Conservation (phyloP, 768 basidiomycete species). For the Lepiota venenata region DNA sequence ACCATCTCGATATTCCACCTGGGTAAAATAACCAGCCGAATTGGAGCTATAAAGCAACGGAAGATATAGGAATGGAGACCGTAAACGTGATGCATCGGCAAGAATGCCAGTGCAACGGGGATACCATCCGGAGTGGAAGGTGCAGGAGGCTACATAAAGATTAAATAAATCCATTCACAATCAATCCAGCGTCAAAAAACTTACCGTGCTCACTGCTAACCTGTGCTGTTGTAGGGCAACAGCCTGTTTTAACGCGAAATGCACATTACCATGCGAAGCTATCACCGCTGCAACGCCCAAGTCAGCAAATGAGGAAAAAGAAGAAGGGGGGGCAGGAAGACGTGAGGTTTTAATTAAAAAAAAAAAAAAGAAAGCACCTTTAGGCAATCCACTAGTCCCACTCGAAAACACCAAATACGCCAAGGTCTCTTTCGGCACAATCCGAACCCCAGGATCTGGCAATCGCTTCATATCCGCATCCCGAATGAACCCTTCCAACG, state of each 20-base stretch:
- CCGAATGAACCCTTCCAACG: conserved; percentile 40
- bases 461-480: conserved; percentile 30
- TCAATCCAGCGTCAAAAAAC: conserved; percentile 28
- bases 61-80: conserved; percentile 54
- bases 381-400: conserved; percentile 72
- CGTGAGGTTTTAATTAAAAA: no score
- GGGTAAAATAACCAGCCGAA: conserved; percentile 50
- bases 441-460: conserved; percentile 37
- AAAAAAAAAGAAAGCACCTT: conserved; percentile 38
- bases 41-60: conserved; percentile 39
- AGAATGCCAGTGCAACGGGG: conserved; percentile 48
- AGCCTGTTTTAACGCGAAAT: conserved; percentile 37
- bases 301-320: no score
- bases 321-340: no score
- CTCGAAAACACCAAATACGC: conserved; percentile 75
- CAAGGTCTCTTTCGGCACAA: conserved; percentile 47
- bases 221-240: conserved; percentile 25
- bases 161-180: no score
- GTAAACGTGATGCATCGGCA: conserved; percentile 68
- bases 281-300: conserved; percentile 46
- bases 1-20: conserved; percentile 54
- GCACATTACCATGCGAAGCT: conserved; percentile 64
- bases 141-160: conserved; percentile 37
- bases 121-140: conserved; percentile 39
- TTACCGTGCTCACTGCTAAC: conserved; percentile 24